Base-by-base conservation (phyloP, 495 filamentous ascomycete genomes). In the Aspergillus ellipticus region DNA sequence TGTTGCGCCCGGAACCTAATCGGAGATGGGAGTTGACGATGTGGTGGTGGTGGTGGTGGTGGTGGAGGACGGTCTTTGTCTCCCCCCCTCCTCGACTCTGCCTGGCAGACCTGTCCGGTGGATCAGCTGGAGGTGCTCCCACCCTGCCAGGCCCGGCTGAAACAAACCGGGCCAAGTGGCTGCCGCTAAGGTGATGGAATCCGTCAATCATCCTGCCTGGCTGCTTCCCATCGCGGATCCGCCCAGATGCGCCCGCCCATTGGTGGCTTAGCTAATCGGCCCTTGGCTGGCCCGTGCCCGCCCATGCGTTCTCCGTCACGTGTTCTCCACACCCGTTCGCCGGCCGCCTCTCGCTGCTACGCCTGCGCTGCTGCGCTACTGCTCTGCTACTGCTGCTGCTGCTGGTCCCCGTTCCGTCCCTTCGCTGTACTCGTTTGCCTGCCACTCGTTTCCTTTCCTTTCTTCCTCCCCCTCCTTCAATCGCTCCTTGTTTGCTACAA, bases 221-320 rank as follows among this genome's bases (percentile, higher is more conserved):
- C 13, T 33, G 37, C 49, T 54, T 39, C 54, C 51, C 28, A 46
- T 49, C 49, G 53, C 41, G 49, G 46, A 46, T 48, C 49, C 51
- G 33, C 50, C 52, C 53, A 22, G 53, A 56, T 60, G 55, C 35
- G 51, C 26, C 29, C 43, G 24, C 35, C 33, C 48, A 56, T 64
- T 60, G 60, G 26, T 41, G 60, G 55, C 58, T 60, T 51, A 37
- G 46, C 51, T 37, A 53, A 60, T 13, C 26, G 19, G 8, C 26
- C 31, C 17, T 33, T 60, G 63, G 59, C 56, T 60, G 63, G 63
- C 58, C 64, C 51, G 61, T 59, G 61, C 61, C n/a, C 28, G 53
- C 20, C 43, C 51, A 58, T 52, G 19, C 53, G 57, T 53, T 61
- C 42, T 47, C 53, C 55, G 58, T 64, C 64, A 66, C 64, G 64